Conservation (phyloP, 2,329 filamentous ascomycete species). For the Bipolaris zeicola region DNA sequence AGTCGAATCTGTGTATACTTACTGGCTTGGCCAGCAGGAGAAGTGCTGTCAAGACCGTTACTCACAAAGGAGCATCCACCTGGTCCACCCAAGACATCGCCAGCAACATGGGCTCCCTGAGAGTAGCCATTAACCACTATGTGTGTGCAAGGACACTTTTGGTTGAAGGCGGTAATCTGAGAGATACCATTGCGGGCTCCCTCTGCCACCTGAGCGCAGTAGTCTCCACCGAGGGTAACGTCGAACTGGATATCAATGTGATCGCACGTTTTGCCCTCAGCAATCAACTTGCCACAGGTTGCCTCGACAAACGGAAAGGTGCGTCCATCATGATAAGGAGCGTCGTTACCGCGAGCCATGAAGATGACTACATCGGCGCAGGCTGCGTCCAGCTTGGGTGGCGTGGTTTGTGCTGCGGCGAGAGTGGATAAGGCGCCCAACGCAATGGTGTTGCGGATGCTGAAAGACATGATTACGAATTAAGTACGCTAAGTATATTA, state of each 20-base stretch:
- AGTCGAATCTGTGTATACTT: constrained; percentile 4
- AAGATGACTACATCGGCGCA: constrained; percentile 32
- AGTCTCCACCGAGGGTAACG: constrained; percentile 20
- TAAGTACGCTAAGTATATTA: constrained; percentile 10
- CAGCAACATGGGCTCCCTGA: constrained; percentile 64
- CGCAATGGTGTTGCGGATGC: constrained; percentile 25
- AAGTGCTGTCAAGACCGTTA: constrained; percentile 24
- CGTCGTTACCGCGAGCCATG: constrained; percentile 31
- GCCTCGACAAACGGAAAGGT: constrained; percentile 27
- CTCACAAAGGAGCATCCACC: constrained; percentile 25
- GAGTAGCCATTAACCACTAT: constrained; percentile 66
- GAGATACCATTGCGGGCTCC: constrained; percentile 27
- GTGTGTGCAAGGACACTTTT: constrained; percentile 59
- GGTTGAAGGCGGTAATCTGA: constrained; percentile 60
- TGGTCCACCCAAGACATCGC: constrained; percentile 61
- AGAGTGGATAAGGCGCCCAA: constrained; percentile 25
- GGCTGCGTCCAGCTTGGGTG: constrained; percentile 27
- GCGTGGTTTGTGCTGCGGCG: constrained; percentile 28
- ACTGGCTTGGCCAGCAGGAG: constrained; percentile 29
- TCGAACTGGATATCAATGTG: constrained; percentile 30
- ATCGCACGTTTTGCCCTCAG: constrained; percentile 30
- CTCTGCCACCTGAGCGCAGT: constrained; percentile 25
- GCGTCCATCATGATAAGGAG: constrained; percentile 28
- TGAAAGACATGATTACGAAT: constrained; percentile 31
- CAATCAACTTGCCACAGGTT: constrained; percentile 27